These are phyloP conservation scores for Clonostachys solani DNA, from an alignment of 2,329 filamentous ascomycete genomes.

Conservation along the genomic window DNA sequence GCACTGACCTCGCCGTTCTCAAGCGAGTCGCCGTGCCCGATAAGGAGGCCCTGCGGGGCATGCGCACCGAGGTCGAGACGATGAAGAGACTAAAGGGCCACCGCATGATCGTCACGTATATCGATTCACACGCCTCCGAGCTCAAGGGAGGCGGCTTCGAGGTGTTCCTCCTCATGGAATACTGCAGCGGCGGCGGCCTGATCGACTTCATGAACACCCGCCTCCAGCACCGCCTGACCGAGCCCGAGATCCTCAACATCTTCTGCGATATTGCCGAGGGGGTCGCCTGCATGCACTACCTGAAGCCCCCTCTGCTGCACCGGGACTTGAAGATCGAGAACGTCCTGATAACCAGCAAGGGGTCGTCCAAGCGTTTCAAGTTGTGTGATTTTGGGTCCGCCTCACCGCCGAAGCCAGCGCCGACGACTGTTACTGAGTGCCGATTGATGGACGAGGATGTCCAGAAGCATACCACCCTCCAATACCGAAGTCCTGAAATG, in stretches of 20 bases:
- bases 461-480: slow-evolving; percentile 93
- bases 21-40: slow-evolving; percentile 96
- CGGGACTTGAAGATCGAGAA: slow-evolving; percentile 98
- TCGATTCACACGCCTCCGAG: slow-evolving; percentile 96
- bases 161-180: slow-evolving; percentile 98
- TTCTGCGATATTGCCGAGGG: slow-evolving; percentile 95
- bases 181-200: slow-evolving; percentile 86
- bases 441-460: slow-evolving; percentile 94
- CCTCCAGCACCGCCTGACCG: slow-evolving; percentile 90
- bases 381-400: slow-evolving; percentile 97
- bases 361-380: slow-evolving; percentile 76
- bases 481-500: slow-evolving; percentile 98
- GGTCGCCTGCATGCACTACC: slow-evolving; percentile 98
- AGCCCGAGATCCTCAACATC: slow-evolving; percentile 96
- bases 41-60: slow-evolving; percentile 88
- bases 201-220: slow-evolving; percentile 99
- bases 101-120: slow-evolving; percentile 93
- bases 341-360: slow-evolving; percentile 75
- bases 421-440: slow-evolving; percentile 82
- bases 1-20: slow-evolving; percentile 77
- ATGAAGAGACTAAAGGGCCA: slow-evolving; percentile 99
- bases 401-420: slow-evolving; percentile 77
- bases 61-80: slow-evolving; percentile 98
- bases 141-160: slow-evolving; percentile 91
- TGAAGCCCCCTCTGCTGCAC: slow-evolving; percentile 88